These are phyloP conservation scores for Poa annua DNA, from an alignment of 176 grass and related monocot species.

Conservation along the genomic window DNA sequence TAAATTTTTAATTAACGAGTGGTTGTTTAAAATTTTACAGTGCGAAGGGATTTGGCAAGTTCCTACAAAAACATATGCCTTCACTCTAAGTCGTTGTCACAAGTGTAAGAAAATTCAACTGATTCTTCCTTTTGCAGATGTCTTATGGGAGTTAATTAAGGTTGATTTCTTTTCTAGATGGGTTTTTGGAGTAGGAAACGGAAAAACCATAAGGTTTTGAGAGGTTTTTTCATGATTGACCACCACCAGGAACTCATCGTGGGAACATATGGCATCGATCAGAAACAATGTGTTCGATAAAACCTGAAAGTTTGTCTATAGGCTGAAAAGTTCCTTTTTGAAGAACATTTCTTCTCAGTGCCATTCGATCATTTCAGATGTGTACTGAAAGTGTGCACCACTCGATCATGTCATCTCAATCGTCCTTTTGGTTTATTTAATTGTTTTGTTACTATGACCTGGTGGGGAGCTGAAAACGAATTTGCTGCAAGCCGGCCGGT, in stretches of 20 bases:
- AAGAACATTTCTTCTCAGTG: neutral
- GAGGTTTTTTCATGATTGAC: neutral
- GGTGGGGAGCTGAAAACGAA: neutral
- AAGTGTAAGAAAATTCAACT: no score
- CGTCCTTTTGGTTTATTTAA: neutral
- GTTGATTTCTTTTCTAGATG: no score
- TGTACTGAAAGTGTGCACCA: neutral
- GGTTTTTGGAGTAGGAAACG: no score
- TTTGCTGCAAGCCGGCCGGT: neutral
- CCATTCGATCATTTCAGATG: conserved; percentile 7
- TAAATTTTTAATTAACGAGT: no score
- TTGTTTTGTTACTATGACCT: neutral
- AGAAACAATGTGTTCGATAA: neutral
- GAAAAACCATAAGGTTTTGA: no score
- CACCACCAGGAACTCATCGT: neutral
- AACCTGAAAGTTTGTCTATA: neutral
- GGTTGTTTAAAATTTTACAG: no score
- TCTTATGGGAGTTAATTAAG: no score
- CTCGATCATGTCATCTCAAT: neutral
- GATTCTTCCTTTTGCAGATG: no score
- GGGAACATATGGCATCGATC: neutral
- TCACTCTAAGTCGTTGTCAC: no score
- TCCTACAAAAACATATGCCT: no score
- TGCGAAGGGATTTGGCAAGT: no score
- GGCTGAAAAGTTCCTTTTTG: neutral